Evolutionary conservation across 192 early-diverging fungal genomes (phyloP), one percentile per base, ranked within the genome.

Genomic region (Rhizophlyctis rosea): DNA sequence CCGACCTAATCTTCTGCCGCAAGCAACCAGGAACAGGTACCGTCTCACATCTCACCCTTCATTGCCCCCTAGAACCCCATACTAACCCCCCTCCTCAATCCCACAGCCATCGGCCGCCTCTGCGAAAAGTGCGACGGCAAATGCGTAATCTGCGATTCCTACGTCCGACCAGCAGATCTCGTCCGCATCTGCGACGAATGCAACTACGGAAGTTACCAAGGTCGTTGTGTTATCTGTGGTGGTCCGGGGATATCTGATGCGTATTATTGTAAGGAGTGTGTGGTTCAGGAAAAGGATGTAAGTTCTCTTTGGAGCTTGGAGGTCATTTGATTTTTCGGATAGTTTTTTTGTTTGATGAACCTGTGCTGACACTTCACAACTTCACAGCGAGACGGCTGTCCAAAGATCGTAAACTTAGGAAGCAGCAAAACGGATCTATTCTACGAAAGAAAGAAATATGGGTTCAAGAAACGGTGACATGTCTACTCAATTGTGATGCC

Each of bases 401-500:
- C 95, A 54, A 96, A 96, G 74, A 95, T 98, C 77, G 84, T 98
- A n/a, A 98, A 98, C 72, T 67, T 98, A 25, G 95, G 95, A 44
- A 87, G 86, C 32, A 88, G 89, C 32, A 94, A 94, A 66, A 91
- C 91, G 39, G 92, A 94, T 78, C 70, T 89, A 47, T 93, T 94
- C 50, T 96, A 95, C 57, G 92, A 95, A 67, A 73, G 88, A 68
- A 98, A 98, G 77, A 96, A 96, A 72, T 73, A 69, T 47, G 71
- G 71, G 9, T 68, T 73, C 55, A 73, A 73, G 58, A 48, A 68
- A 64, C 34, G 61, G 47, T 73, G 58, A 60, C 31, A 62, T 39
- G n/a, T n/a, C n/a, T n/a, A n/a, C n/a, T n/a, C n/a, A n/a, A n/a
- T n/a, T n/a, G n/a, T n/a, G n/a, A n/a, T n/a, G n/a, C n/a, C n/a